Evolutionary conservation across 2,329 filamentous ascomycete species (phyloP).

Genomic region (Fusarium drepaniforme): DNA sequence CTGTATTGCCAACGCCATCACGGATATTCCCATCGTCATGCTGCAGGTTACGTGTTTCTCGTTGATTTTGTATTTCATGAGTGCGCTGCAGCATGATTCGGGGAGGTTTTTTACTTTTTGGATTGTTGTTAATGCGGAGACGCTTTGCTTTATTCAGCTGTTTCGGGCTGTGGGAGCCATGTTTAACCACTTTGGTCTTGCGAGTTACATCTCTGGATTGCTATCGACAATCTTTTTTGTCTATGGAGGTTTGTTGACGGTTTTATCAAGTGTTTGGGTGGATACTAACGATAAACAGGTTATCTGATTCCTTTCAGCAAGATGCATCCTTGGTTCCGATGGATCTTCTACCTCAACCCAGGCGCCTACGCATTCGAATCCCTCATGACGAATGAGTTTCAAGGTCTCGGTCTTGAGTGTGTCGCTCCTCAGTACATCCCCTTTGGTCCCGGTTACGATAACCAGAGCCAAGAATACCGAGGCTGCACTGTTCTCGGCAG

Average conservation of each 20-base stretch:
- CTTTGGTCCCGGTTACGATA: slow-evolving; percentile 52
- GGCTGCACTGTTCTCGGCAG: slow-evolving; percentile 61
- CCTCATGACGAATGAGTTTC: slow-evolving; percentile 71
- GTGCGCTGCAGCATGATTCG: slow-evolving; percentile 41
- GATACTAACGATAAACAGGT: slow-evolving; percentile 48
- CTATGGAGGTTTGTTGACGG: slow-evolving; percentile 39
- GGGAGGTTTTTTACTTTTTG: slow-evolving; percentile 72
- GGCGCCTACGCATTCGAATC: slow-evolving; percentile 70
- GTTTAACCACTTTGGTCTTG: slow-evolving; percentile 60
- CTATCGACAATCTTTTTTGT: slow-evolving; percentile 46
- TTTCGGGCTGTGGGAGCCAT: slow-evolving; percentile 76
- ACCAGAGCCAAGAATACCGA: slow-evolving; percentile 49
- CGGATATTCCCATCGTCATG: slow-evolving; percentile 59
- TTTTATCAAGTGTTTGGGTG: slow-evolving; percentile 23
- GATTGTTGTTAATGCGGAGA: slow-evolving; percentile 70
- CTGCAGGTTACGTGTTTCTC: slow-evolving; percentile 66
- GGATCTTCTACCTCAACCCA: slow-evolving; percentile 69
- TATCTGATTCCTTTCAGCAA: slow-evolving; percentile 62
- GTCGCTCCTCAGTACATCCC: slow-evolving; percentile 67
- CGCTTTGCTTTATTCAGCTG: slow-evolving; percentile 71
- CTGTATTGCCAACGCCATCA: slow-evolving; percentile 55
- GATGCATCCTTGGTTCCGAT: slow-evolving; percentile 60
- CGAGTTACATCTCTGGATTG: slow-evolving; percentile 43
- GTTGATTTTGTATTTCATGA: slow-evolving; percentile 51
- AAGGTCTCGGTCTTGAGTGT: slow-evolving; percentile 67